Evolutionary conservation across 495 filamentous ascomycete genomes (phyloP).

Genomic region (Aspergillus nidulans): DNA sequence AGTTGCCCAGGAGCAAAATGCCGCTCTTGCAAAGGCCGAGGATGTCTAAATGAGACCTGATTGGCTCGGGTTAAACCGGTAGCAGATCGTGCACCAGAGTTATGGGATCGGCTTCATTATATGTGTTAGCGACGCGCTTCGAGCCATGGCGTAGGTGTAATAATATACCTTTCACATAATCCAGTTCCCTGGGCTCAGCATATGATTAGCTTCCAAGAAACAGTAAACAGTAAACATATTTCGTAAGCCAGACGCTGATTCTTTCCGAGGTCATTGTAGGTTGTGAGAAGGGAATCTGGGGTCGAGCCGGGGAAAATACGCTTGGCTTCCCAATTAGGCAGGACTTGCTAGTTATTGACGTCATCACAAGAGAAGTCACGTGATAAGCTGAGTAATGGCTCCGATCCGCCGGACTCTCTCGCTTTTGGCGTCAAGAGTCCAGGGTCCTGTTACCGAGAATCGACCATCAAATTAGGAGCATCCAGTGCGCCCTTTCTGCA

Average conservation of each 20-base stretch:
- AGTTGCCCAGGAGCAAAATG: constrained; percentile 24
- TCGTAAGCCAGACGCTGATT: too few relatives aligned
- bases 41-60: neutral
- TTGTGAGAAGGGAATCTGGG: too few relatives aligned
- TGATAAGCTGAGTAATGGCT: neutral
- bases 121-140: neutral
- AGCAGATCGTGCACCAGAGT: too few relatives aligned
- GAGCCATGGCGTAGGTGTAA: neutral
- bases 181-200: too few relatives aligned
- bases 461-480: neutral
- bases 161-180: too few relatives aligned
- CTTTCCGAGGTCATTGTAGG: too few relatives aligned
- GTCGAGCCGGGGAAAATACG: too few relatives aligned
- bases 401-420: neutral
- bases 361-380: neutral
- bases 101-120: too few relatives aligned
- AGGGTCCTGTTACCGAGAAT: neutral
- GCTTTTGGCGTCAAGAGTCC: neutral
- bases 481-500: neutral
- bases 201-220: too few relatives aligned
- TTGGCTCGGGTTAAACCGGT: too few relatives aligned
- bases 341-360: neutral
- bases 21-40: neutral
- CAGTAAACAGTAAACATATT: too few relatives aligned
- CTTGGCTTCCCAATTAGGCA: neutral